Conservation (phyloP, 495 filamentous ascomycete species). For the Podospora appendiculata region DNA sequence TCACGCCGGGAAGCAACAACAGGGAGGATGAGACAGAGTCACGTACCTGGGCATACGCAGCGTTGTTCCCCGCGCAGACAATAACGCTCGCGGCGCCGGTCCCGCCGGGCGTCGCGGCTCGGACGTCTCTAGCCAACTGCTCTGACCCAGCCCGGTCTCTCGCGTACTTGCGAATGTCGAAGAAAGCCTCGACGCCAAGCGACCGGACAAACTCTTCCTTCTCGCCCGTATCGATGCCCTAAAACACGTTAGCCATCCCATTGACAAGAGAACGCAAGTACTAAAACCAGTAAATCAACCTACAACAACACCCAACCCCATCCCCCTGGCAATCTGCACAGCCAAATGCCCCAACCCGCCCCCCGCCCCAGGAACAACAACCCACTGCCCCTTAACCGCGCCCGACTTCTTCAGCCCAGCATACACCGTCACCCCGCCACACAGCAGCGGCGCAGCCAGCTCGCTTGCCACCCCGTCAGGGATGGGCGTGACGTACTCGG, state of each 20-base stretch:
- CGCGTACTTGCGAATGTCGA: conserved; percentile 53
- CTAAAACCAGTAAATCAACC: conserved; percentile 43
- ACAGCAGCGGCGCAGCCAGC: conserved; percentile 58
- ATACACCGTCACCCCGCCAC: conserved; percentile 53
- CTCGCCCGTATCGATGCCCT: conserved; percentile 55
- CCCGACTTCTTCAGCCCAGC: conserved; percentile 50
- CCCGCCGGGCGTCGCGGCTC: conserved; percentile 46
- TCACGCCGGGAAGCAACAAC: no score
- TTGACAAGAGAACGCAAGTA: conserved; percentile 12
- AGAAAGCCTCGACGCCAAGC: conserved; percentile 60
- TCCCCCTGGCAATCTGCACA: conserved; percentile 56
- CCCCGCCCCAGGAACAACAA: conserved; percentile 60
- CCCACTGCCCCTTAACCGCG: conserved; percentile 49
- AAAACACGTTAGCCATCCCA: conserved; percentile 33
- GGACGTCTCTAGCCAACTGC: conserved; percentile 41
- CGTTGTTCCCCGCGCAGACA: conserved; percentile 57
- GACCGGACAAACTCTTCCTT: conserved; percentile 53
- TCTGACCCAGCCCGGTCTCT: conserved; percentile 23
- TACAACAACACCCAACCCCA: conserved; percentile 57
- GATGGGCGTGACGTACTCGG: conserved; percentile 62
- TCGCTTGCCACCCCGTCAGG: conserved; percentile 51
- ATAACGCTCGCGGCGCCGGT: conserved; percentile 57
- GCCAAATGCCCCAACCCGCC: conserved; percentile 62
- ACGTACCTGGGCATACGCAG: conserved; percentile 49
- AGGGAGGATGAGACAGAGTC: no score